These are phyloP conservation scores for Colletotrichum agaves DNA, from an alignment of 2,329 filamentous ascomycete species.

Conservation along the genomic window DNA sequence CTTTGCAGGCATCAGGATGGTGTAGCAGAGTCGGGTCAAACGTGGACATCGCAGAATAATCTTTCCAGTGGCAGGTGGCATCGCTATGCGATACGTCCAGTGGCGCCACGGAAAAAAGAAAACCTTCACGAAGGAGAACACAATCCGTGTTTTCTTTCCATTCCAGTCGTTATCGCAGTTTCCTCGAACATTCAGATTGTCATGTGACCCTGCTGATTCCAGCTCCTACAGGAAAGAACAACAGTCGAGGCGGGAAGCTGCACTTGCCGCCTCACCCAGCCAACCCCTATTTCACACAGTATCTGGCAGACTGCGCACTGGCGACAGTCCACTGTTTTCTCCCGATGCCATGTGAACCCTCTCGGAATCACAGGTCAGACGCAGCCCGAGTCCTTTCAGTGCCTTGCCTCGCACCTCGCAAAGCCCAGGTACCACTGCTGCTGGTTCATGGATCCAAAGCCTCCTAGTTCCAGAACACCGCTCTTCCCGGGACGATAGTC, in stretches of 20 bases:
- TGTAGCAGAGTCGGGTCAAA: no score
- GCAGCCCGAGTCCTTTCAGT: slow-evolving; percentile 4
- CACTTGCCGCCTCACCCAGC: slow-evolving; percentile 26
- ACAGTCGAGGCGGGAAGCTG: background rate
- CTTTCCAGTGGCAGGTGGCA: no score
- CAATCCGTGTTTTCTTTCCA: background rate
- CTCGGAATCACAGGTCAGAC: slow-evolving; percentile 10
- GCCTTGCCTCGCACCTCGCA: slow-evolving; percentile 3
- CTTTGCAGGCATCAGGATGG: background rate
- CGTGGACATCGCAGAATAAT: no score
- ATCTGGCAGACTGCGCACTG: slow-evolving; percentile 8
- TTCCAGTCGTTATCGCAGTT: background rate
- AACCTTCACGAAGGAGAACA: no score
- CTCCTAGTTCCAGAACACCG: slow-evolving; percentile 22
- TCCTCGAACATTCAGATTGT: background rate
- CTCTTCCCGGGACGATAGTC: slow-evolving; percentile 28
- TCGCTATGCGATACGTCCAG: no score
- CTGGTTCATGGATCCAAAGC: slow-evolving; percentile 1
- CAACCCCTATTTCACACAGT: slow-evolving; percentile 11
- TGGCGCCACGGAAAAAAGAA: no score
- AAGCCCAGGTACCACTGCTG: background rate
- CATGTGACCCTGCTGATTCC: slow-evolving; percentile 1
- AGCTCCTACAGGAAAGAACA: background rate
- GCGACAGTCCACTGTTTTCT: slow-evolving; percentile 23
- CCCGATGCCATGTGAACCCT: slow-evolving; percentile 8